Evolutionary conservation across 257 asterid species (phyloP), one percentile per base, ranked within the genome.

Genomic region (Petunia axillaris): DNA sequence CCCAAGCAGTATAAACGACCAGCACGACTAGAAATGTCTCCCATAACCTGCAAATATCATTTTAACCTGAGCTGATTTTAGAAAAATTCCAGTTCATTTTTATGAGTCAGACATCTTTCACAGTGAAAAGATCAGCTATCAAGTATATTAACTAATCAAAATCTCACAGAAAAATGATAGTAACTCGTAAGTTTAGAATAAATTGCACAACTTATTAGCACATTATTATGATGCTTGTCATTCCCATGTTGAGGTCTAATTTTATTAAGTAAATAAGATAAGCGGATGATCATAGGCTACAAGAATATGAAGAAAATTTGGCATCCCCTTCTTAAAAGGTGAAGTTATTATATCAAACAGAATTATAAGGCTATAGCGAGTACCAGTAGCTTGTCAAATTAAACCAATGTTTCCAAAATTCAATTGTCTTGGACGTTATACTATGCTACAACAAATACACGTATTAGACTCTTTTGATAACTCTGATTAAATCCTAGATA

Each of bases 1-100:
- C 97, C 99, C 98, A 95, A 55, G 98, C 98, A 2, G 98, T 92
- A 76, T 95, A 95, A 59, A 91, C 40, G 14, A 95, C 98, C 79
- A 93, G 94, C 76, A 88, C 83, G 63, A 93, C 85, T 82, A 95
- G 86, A 85, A 88, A 93, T 1, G 84, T 86, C 84, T 89, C 92
- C 98, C 97, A 92, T 58, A 58, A 73, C 89, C 99, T 95, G 91
- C 88, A 86, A 81, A 40, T 58, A 77, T 64, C 15, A 65, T 73
- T 79, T 80, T 82, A 85, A 71, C 6, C 43, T 64, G 76, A 78
- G 64, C 13, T 38, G 43, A 81, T 77, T 78, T 85, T 80, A 82
- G 83, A 59, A 66, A 16, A 79, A 83, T 39, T 11, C 44, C 60
- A 15, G 52, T 14, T 46, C 74, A 36, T 79, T 50, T 70, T 5